Evolutionary conservation across 1,139 yeast species (phyloP).

Genomic region (Nakaseomyces glabratus): DNA sequence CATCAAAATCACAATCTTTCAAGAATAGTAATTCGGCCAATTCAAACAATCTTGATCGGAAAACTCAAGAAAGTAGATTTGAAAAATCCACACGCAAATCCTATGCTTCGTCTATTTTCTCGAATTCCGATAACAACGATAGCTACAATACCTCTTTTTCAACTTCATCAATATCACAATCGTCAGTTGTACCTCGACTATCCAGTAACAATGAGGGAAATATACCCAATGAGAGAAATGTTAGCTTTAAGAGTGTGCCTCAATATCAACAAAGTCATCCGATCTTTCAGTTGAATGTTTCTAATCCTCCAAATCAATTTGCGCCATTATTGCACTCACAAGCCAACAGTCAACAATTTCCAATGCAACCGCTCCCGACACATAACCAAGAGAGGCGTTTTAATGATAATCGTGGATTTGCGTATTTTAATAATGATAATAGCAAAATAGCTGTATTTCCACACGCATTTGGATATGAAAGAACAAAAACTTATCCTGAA

Average conservation of each 20-base stretch:
- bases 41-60: not conserved
- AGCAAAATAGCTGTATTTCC: too few species aligned
- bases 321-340: slow-evolving; percentile 2
- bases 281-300: slow-evolving; percentile 3
- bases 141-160: not conserved
- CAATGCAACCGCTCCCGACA: slow-evolving; percentile 3
- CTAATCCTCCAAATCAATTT: slow-evolving; percentile 3
- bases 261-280: slow-evolving; percentile 1
- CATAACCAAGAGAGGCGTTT: too few species aligned
- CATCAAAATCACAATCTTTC: not conserved
- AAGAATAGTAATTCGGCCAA: not conserved
- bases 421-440: too few species aligned
- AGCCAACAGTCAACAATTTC: not conserved
- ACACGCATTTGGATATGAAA: too few species aligned
- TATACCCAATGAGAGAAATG: not conserved
- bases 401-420: too few species aligned
- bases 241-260: too few species aligned
- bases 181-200: too few species aligned
- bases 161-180: not conserved
- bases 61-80: not conserved
- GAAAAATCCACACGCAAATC: not conserved
- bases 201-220: not conserved
- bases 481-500: too few species aligned
- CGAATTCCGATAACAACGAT: not conserved
- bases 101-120: slow-evolving; percentile 1